A percentile compares a stretch with the other conserved stretches of the same genome.
Evolutionary conservation across 2,329 filamentous ascomycete species (phyloP).

Genomic region (Coniochaeta sp.): DNA sequence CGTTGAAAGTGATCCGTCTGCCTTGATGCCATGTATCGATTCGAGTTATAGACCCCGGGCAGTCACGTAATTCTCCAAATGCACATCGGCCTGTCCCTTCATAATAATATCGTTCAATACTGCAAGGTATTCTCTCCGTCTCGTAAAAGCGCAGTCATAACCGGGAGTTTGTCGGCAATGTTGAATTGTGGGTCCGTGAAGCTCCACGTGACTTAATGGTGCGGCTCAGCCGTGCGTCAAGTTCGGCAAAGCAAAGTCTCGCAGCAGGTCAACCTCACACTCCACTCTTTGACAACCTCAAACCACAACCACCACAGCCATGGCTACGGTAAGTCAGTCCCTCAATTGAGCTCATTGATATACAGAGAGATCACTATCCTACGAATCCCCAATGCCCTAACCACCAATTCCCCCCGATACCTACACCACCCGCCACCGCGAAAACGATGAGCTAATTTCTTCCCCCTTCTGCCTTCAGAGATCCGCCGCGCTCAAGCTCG

Average conservation of each 20-base stretch:
- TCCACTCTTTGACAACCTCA: slow-evolving; percentile 37
- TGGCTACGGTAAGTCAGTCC: slow-evolving; percentile 58
- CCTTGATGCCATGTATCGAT: no score
- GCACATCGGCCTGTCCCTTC: no score
- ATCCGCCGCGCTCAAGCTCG: slow-evolving; percentile 98
- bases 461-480: slow-evolving; percentile 51
- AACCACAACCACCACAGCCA: slow-evolving; percentile 45
- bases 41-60: no score
- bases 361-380: neutral
- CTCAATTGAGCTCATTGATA: slow-evolving; percentile 7
- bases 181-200: neutral
- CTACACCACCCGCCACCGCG: neutral
- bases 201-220: neutral
- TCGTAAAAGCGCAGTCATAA: no score
- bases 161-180: no score
- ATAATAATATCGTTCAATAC: no score
- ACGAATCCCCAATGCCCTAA: neutral
- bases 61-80: no score
- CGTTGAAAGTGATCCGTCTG: no score
- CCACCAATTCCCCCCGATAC: neutral
- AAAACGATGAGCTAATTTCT: slow-evolving; percentile 51
- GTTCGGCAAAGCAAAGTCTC: slow-evolving; percentile 39
- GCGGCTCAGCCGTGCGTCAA: slow-evolving; percentile 2
- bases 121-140: no score
- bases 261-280: slow-evolving; percentile 41